Conservation (phyloP, 345 rosid genomes). For the Camelina laxa region DNA sequence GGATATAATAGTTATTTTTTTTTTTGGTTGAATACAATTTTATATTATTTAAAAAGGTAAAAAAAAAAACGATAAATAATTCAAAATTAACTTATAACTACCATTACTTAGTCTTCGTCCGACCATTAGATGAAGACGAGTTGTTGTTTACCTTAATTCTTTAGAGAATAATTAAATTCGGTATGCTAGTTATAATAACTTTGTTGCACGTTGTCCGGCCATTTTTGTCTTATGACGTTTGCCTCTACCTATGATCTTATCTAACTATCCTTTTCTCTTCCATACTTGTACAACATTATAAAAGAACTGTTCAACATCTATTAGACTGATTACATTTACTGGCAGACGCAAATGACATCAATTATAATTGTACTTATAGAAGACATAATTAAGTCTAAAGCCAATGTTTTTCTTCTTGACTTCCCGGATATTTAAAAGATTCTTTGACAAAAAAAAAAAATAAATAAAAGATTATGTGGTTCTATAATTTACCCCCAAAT, state of each 20-base stretch:
- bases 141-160: conserved; percentile 21
- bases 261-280: conserved; percentile 16
- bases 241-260: conserved; percentile 20
- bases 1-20: too few species aligned
- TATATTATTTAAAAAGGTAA: too few species aligned
- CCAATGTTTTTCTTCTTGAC: not conserved
- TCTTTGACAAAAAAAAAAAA: too few species aligned
- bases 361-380: not conserved
- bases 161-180: not conserved
- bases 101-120: not conserved
- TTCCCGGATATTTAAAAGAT: not conserved
- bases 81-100: not conserved
- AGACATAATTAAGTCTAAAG: conserved; percentile 1
- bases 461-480: not conserved
- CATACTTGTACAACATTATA: conserved; percentile 7
- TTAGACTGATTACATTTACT: conserved; percentile 1
- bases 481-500: not conserved
- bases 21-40: too few species aligned
- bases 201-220: conserved; percentile 46
- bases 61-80: too few species aligned
- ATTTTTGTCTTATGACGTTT: conserved; percentile 23
- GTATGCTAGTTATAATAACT: conserved; percentile 24
- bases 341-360: not conserved
- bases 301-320: conserved; percentile 5
- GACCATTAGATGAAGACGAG: conserved; percentile 17